These are phyloP conservation scores for Basidiobolus meristosporus DNA, from an alignment of 371 early-diverging fungal genomes.

Conservation along the genomic window DNA sequence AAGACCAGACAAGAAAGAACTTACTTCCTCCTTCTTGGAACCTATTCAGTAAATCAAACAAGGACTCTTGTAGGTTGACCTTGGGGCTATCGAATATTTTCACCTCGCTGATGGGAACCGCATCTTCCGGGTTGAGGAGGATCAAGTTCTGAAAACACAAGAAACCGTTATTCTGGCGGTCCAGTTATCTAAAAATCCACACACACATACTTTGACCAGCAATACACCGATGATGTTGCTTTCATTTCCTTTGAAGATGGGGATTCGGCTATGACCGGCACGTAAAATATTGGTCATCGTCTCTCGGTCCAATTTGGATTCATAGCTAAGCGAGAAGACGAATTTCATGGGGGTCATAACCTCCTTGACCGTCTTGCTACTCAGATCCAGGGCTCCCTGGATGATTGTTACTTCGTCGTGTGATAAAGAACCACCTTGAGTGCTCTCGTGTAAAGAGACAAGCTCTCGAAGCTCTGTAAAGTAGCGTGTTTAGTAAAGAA, in stretches of 20 bases:
- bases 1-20: not conserved
- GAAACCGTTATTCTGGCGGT: not conserved
- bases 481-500: not conserved
- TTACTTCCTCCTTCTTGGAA: conserved; percentile 74
- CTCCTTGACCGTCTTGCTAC: conserved; percentile 58
- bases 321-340: conserved; percentile 59
- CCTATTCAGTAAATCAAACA: conserved; percentile 77
- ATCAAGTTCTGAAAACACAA: conserved; percentile 27
- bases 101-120: conserved; percentile 41
- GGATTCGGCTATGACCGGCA: conserved; percentile 84
- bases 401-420: conserved; percentile 86
- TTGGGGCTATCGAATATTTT: conserved; percentile 52
- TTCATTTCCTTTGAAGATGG: conserved; percentile 45
- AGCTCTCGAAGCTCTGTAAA: conserved; percentile 64
- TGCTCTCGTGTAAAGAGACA: conserved; percentile 57
- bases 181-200: conserved; percentile 1
- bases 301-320: conserved; percentile 38
- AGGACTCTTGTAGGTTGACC: conserved; percentile 45
- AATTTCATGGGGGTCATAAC: conserved; percentile 69
- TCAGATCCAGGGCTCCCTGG: conserved; percentile 73
- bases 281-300: conserved; percentile 51
- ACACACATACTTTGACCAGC: conserved; percentile 36
- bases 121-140: conserved; percentile 67
- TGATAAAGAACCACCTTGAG: conserved; percentile 58
- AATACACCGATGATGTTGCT: conserved; percentile 70